Evolutionary conservation across 176 grass and related monocot genomes (phyloP).

Genomic region (Paspalum vaginatum): DNA sequence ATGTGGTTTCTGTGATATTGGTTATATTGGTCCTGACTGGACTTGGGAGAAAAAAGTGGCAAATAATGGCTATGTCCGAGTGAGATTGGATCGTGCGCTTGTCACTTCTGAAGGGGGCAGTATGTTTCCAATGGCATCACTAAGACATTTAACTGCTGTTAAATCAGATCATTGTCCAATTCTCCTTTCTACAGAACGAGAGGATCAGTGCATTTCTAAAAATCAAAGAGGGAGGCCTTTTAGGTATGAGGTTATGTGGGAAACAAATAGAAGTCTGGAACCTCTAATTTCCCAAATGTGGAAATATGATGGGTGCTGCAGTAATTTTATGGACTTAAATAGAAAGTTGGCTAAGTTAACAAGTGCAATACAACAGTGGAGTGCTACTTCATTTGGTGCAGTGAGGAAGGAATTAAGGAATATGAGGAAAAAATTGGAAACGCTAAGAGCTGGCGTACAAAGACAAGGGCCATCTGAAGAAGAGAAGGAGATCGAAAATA

Average conservation of each 20-base stretch:
- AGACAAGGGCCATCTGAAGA: not conserved
- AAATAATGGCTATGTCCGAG: not conserved
- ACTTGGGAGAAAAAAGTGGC: not conserved
- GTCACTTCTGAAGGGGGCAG: not conserved
- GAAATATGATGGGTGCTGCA: not conserved
- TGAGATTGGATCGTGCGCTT: not conserved
- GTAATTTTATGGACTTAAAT: not conserved
- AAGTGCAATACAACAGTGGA: not conserved
- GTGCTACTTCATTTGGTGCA: not conserved
- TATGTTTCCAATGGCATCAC: not conserved
- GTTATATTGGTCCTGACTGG: not conserved
- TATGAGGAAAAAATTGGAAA: not conserved
- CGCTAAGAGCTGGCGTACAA: not conserved
- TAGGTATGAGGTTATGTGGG: not conserved
- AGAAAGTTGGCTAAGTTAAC: not conserved
- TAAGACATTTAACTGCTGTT: not conserved
- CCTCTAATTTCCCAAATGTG: not conserved
- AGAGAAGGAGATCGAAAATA: not conserved
- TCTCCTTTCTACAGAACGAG: not conserved
- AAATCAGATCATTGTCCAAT: not conserved
- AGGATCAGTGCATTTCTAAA: fast-evolving
- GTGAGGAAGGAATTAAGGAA: not conserved
- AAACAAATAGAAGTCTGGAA: not conserved
- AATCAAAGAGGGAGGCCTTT: not conserved
- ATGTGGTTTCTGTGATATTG: too few species aligned